Evolutionary conservation across 2,329 filamentous ascomycete species (phyloP).

Genomic region (Cladophialophora exuberans): DNA sequence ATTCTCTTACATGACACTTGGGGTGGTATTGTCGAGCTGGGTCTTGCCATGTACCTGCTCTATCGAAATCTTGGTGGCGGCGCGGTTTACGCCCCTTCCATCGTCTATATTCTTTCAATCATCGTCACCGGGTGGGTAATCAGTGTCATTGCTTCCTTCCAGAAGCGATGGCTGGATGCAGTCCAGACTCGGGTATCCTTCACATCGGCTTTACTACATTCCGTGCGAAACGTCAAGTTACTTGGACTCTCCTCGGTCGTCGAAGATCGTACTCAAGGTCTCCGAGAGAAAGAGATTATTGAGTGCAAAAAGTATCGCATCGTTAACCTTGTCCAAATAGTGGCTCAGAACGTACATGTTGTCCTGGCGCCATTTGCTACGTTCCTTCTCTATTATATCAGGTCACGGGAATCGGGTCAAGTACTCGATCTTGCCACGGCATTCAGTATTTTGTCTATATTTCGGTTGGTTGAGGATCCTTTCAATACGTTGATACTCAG

Average conservation of each 20-base stretch:
- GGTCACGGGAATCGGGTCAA: constrained; percentile 7
- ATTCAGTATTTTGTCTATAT: constrained; percentile 27
- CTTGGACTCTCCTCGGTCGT: constrained; percentile 50
- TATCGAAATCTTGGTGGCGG: constrained; percentile 46
- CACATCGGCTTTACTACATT: constrained; percentile 52
- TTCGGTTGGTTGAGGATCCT: constrained; percentile 18
- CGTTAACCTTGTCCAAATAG: constrained; percentile 20
- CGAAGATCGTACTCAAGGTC: constrained; percentile 42
- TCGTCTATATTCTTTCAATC: constrained; percentile 35
- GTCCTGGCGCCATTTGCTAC: constrained; percentile 29
- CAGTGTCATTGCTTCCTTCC: constrained; percentile 40
- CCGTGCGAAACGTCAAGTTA: constrained; percentile 58
- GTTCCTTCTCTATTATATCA: constrained; percentile 26
- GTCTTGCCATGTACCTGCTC: constrained; percentile 49
- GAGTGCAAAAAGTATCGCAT: constrained; percentile 47
- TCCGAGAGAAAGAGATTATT: constrained; percentile 46
- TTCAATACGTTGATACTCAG: constrained; percentile 13
- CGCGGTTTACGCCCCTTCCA: constrained; percentile 50
- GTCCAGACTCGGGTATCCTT: constrained; percentile 54
- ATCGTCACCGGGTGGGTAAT: constrained; percentile 21
- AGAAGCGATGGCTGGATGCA: constrained; percentile 54
- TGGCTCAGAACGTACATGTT: constrained; percentile 21
- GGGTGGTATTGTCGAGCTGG: constrained; percentile 50
- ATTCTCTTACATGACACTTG: constrained; percentile 50
- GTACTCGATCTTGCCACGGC: constrained; percentile 20